Conservation (phyloP, 345 rosid genomes). For the Jatropha curcas region DNA sequence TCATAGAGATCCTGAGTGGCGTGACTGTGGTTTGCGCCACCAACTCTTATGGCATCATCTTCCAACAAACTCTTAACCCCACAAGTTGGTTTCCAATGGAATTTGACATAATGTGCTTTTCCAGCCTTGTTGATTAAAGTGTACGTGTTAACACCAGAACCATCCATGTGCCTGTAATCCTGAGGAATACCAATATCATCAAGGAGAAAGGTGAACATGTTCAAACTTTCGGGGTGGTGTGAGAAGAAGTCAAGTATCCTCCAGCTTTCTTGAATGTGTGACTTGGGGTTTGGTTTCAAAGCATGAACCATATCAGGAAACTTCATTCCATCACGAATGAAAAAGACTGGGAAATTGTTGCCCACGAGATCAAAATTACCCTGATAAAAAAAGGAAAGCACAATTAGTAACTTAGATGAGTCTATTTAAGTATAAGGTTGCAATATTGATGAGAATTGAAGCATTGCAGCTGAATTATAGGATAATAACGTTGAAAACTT, state of each 20-base stretch:
- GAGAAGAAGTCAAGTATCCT: slow-evolving; percentile 36
- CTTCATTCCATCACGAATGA: slow-evolving; percentile 30
- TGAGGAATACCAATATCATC: slow-evolving; percentile 34
- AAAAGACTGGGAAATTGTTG: slow-evolving; percentile 33
- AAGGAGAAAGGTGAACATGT: slow-evolving; percentile 29
- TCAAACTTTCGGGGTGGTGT: slow-evolving; percentile 31
- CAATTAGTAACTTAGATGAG: background rate
- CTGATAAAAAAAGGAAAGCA: slow-evolving; percentile 16
- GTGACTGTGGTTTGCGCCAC: slow-evolving; percentile 36
- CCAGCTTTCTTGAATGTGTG: slow-evolving; percentile 33
- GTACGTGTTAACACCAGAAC: slow-evolving; percentile 32
- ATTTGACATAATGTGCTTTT: slow-evolving; percentile 25
- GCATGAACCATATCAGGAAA: slow-evolving; percentile 37
- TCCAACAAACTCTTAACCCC: slow-evolving; percentile 34
- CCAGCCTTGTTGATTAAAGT: slow-evolving; percentile 30
- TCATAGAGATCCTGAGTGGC: slow-evolving; percentile 34
- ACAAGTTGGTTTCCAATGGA: slow-evolving; percentile 34
- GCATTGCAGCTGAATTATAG: background rate
- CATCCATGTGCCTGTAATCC: slow-evolving; percentile 37
- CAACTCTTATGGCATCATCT: slow-evolving; percentile 30
- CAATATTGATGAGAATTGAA: too few species aligned
- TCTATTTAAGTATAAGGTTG: too few species aligned
- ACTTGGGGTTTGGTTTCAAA: slow-evolving; percentile 33
- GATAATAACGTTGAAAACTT: too few species aligned
- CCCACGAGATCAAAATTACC: slow-evolving; percentile 35